phyloP scores from a whole-genome alignment of 2,329 filamentous ascomycete species.

The Colletotrichum agaves region DNA sequence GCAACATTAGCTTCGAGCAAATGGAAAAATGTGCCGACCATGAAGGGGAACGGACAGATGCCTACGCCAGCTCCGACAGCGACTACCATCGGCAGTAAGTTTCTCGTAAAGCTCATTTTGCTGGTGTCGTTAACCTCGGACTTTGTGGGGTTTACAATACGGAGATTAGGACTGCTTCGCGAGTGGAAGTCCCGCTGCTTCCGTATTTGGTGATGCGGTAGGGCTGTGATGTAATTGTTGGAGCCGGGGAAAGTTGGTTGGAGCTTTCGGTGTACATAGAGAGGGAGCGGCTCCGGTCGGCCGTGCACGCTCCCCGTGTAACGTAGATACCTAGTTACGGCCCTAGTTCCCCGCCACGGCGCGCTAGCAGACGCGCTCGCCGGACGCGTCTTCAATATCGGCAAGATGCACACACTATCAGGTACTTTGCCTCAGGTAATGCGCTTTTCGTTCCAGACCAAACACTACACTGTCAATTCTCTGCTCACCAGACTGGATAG shows the following conservation, averaged over 20 bases:
- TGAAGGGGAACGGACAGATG: conserved; percentile 18
- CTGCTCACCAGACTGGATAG: neutral
- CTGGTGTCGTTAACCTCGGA: neutral
- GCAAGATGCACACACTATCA: neutral
- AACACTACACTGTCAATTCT: neutral
- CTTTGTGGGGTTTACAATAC: neutral
- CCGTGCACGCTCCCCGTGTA: conserved; percentile 25
- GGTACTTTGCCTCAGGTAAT: conserved; percentile 22
- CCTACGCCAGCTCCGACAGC: conserved; percentile 27
- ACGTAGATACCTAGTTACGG: neutral
- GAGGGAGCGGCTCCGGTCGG: conserved; percentile 9
- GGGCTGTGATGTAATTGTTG: conserved; percentile 15
- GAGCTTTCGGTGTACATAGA: conserved; percentile 12
- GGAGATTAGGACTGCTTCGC: neutral
- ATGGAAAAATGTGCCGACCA: neutral
- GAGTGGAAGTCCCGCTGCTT: too few relatives aligned
- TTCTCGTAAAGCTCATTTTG: conserved; percentile 25
- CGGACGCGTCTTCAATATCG: conserved; percentile 28
- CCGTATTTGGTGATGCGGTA: too few relatives aligned
- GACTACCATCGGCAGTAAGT: conserved; percentile 20
- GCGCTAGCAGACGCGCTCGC: conserved; percentile 29
- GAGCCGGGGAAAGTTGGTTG: neutral
- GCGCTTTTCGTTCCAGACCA: conserved; percentile 4
- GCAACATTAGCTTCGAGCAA: neutral
- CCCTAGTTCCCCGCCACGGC: conserved; percentile 12